A percentile compares a stretch with the other conserved stretches of the same genome.
Evolutionary conservation across 805 yeast species (phyloP).

Genomic region (Starmerella floricola): DNA sequence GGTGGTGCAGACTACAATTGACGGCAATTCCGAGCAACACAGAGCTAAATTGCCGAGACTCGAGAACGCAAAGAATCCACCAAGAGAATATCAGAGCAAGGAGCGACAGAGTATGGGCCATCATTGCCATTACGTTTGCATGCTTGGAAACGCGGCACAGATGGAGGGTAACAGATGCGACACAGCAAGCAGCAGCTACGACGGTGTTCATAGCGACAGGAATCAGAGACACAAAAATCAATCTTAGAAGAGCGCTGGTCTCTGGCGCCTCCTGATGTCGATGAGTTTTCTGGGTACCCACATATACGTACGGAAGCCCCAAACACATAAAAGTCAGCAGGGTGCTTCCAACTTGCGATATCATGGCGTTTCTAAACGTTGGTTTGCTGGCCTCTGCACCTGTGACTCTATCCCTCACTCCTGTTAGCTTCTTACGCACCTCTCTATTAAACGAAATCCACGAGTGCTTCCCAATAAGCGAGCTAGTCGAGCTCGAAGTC

Average conservation of each 20-base stretch:
- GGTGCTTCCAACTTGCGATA: slow-evolving; percentile 59
- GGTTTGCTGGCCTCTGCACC: slow-evolving; percentile 49
- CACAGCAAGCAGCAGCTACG: slow-evolving; percentile 20
- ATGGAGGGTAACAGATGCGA: slow-evolving; percentile 14
- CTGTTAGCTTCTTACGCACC: slow-evolving; percentile 69
- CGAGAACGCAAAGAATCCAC: slow-evolving; percentile 54
- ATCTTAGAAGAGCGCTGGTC: slow-evolving; percentile 38
- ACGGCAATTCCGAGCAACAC: slow-evolving; percentile 53
- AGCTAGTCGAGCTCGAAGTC: not conserved
- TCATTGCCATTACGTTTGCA: slow-evolving; percentile 34
- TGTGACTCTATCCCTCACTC: slow-evolving; percentile 46
- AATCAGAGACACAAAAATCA: slow-evolving; percentile 30
- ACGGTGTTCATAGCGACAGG: slow-evolving; percentile 22
- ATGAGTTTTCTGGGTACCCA: slow-evolving; percentile 65
- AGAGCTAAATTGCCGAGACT: slow-evolving; percentile 51
- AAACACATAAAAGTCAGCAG: slow-evolving; percentile 46
- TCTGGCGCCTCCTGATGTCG: slow-evolving; percentile 26
- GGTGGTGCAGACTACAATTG: slow-evolving; percentile 42
- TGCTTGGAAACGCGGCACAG: not conserved
- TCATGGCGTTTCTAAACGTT: slow-evolving; percentile 51
- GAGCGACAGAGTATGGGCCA: slow-evolving; percentile 45
- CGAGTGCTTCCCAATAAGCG: slow-evolving; percentile 36
- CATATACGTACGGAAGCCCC: slow-evolving; percentile 49
- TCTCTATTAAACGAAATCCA: slow-evolving; percentile 58
- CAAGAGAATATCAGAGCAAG: slow-evolving; percentile 43